Base-by-base conservation (phyloP, 169 alveolate genomes). In the Plasmodium yoelii region DNA sequence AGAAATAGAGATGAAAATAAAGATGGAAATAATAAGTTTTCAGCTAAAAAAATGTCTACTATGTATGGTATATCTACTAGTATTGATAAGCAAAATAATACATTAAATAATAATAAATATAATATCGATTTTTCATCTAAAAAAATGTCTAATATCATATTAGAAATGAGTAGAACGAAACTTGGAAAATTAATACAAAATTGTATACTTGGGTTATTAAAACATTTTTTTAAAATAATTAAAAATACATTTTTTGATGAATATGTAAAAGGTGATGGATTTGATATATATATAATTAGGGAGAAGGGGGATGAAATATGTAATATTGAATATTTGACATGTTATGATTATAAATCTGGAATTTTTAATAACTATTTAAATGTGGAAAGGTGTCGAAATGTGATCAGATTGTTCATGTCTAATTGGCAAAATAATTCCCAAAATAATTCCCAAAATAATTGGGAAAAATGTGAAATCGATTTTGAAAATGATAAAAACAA, bases 351-450 rank as follows among this genome's bases (percentile, higher is more conserved):
- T 55, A 71, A 71, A 8, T 55, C 69, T 22, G 19, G 5, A 7
- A 10, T 71, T 71, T 71, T 71, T 53, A 71, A 71, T 71, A 19
- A 53, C 3, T n/a, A 10, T 6, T n/a, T 71, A 15, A 71, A 71
- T 71, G 28, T 22, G 53, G 49, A 7, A 26, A 55, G 84, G 13
- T 71, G 84, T n/a, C 13, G 4, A 53, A n/a, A 34, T 55, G 24
- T 71, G 26, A n/a, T 47, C 1, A 61, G n/a, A 19, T 39, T 42
- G 3, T 18, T 39, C n/a, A 7, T 13, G 13, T 15, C 61, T 3
- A 42, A 1, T 5, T n/a, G n/a, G n/a, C n/a, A n/a, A n/a, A 7
- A 26, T 51, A 63, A 61, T 61, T 0, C 10, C 18, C 26, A 69
- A 44, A 7, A 26, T 51, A 63, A 61, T 61, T 0, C 10, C 18